Evolutionary conservation across 139 green algal genomes (phyloP).

Genomic region (Yamagishiella unicocca): DNA sequence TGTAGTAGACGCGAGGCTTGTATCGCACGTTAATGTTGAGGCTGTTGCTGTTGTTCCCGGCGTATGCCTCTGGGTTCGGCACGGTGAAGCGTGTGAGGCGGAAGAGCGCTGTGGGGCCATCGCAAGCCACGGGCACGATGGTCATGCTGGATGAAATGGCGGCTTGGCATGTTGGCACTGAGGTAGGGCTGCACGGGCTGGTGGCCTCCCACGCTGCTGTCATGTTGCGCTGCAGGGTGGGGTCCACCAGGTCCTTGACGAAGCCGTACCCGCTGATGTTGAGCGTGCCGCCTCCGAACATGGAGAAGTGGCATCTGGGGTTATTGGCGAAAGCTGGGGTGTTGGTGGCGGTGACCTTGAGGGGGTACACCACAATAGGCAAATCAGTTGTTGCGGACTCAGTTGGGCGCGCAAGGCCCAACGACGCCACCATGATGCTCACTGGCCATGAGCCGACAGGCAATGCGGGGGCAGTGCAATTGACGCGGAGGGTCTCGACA

Average conservation of each 20-base stretch:
- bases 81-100: background rate
- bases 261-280: constrained; percentile 1
- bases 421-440: constrained; percentile 12
- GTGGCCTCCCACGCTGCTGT: background rate
- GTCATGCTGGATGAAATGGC: background rate
- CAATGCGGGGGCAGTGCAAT: background rate
- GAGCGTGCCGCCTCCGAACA: constrained; percentile 17
- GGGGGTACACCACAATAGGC: background rate
- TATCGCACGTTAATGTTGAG: background rate
- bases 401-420: constrained; percentile 14
- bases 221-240: background rate
- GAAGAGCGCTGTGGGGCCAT: background rate
- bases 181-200: background rate
- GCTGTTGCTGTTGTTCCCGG: background rate
- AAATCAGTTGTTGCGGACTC: background rate
- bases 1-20: constrained; percentile 9
- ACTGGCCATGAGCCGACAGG: constrained; percentile 31
- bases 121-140: background rate
- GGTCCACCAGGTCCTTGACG: constrained; percentile 23
- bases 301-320: background rate
- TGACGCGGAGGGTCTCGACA: background rate
- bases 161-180: background rate
- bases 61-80: background rate
- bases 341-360: background rate
- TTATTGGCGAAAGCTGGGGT: background rate